Percentiles rank a stretch among this genome's conserved stretches.
phyloP scores from a whole-genome alignment of 805 yeast species.

The Lipomyces oligophaga region DNA sequence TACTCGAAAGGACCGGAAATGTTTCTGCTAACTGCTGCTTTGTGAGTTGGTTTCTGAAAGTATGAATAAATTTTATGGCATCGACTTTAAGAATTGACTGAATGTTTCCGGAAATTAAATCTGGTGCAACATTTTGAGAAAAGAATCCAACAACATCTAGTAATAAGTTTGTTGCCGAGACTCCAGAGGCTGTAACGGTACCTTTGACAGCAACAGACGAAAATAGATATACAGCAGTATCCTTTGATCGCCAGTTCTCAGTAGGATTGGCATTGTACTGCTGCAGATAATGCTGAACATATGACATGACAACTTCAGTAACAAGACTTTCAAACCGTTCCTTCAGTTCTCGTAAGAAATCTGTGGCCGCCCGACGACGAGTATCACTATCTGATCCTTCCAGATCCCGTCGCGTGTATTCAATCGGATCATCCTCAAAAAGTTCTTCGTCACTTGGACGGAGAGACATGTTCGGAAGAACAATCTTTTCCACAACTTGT shows the following conservation, averaged over 20 bases:
- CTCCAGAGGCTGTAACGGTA: constrained; percentile 78
- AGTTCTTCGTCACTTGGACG: constrained; percentile 85
- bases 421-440: constrained; percentile 96
- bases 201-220: constrained; percentile 91
- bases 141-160: constrained; percentile 88
- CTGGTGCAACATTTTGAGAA: constrained; percentile 73
- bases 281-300: constrained; percentile 64
- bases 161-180: constrained; percentile 75
- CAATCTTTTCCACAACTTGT: constrained; percentile 75
- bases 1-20: constrained; percentile 70
- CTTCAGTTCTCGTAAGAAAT: constrained; percentile 80
- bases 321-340: constrained; percentile 69
- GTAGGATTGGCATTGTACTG: constrained; percentile 44
- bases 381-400: constrained; percentile 95
- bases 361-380: constrained; percentile 89
- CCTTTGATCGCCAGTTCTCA: constrained; percentile 77
- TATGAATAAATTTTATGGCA: constrained; percentile 85
- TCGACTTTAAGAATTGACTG: constrained; percentile 85
- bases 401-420: constrained; percentile 83
- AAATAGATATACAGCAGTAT: constrained; percentile 79
- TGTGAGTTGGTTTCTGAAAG: constrained; percentile 88
- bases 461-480: constrained; percentile 81
- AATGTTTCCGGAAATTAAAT: constrained; percentile 52
- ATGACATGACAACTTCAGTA: constrained; percentile 68
- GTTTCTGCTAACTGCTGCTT: constrained; percentile 77